Evolutionary conservation across 192 early-diverging fungal genomes (phyloP), one percentile per base, ranked within the genome.

Genomic region (Coemansia sp.): DNA sequence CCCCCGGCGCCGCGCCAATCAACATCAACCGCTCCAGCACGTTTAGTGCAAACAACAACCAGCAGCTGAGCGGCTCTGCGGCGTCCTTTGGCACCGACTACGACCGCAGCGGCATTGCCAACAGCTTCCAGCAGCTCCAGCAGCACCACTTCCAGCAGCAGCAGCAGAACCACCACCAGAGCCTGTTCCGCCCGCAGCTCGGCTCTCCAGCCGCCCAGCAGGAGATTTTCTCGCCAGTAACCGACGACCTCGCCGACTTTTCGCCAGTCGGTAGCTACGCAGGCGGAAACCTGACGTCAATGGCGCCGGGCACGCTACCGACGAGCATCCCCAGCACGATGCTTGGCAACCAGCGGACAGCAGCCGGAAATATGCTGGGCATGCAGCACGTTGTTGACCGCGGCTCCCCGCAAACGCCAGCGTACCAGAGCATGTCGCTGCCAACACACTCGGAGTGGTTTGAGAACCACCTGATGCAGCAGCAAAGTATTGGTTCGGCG

Each of bases 391-490:
- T 77, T 28, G 72, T 64, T 67, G 54, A 58, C 61, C 72, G 74
- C 64, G 71, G 70, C 42, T 64, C 63, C 50, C 59, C 64, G 20
- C 57, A 28, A 22, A 74, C 71, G 48, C 82, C 79, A 13, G 61
- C 45, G 30, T 85, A 82, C 69, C 84, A 85, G 59, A 85, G 84
- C 69, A 85, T 85, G 82, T 85, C 84, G 50, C 79, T 85, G 68
- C 84, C 84, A 1, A 70, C 62, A 6, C 74, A 82, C 62, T 67
- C 66, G 17, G 81, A 83, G 52, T 82, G 82, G 82, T 76, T 85
- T 31, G 71, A 74, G 30, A 70, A 55, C 67, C 70, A 63, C 30
- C 67, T 83, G 64, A 78, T 75, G 57, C 79, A 81, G 66, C 82
- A 85, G 52, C 77, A 83, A 42, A 82, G 68, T 54, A 72, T 72